phyloP scores from a whole-genome alignment of 495 filamentous ascomycete species.

The Neurospora sp. region DNA sequence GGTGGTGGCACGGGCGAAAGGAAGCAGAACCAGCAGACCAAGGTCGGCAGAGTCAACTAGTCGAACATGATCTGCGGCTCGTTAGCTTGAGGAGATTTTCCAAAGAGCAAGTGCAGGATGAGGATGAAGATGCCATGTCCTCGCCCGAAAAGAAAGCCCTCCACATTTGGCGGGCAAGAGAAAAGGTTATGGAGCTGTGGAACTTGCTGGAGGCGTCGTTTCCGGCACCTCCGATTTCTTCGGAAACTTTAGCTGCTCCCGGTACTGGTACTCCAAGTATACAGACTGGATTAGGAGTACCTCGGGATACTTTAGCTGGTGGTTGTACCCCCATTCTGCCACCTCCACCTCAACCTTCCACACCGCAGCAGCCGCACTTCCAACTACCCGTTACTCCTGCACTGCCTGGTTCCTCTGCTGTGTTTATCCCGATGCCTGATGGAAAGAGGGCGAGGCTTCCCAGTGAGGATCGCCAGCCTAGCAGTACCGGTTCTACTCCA shows the following conservation, averaged over 20 bases:
- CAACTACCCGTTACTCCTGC: neutral
- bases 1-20: neutral
- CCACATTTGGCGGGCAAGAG: neutral
- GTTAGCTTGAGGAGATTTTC: neutral
- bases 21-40: neutral
- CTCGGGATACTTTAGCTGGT: neutral
- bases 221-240: neutral
- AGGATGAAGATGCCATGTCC: neutral
- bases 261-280: neutral
- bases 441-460: neutral
- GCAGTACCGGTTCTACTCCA: neutral
- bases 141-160: neutral
- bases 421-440: neutral
- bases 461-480: neutral
- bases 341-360: neutral
- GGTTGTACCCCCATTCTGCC: neutral
- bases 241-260: neutral
- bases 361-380: neutral
- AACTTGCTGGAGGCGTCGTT: neutral
- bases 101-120: neutral
- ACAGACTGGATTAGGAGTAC: neutral
- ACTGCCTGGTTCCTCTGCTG: neutral
- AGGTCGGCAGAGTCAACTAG: neutral
- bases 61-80: no score
- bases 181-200: neutral